Evolutionary conservation across 2,329 filamentous ascomycete species (phyloP), one percentile per base, ranked within the genome.

Genomic region (Claviceps lovelessii): DNA sequence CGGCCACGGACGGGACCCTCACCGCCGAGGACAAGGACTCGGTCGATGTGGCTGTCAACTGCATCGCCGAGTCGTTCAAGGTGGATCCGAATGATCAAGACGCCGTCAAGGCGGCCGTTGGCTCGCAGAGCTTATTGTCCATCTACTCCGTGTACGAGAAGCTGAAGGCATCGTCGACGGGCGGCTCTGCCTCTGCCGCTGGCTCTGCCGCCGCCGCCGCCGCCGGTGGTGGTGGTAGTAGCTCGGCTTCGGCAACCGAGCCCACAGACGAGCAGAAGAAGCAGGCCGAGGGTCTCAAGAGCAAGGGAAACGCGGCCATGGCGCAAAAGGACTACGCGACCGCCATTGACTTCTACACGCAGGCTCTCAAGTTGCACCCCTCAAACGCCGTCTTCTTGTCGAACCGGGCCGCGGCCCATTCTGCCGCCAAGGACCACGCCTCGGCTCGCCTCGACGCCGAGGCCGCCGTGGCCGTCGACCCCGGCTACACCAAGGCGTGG

Each of bases 141-240:
- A 94, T 98, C 73, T 98, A 94, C 78, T 83, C 83, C 66, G 90
- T 96, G 60, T 97, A 96, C 73, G 93, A 98, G 75, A 95, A 94
- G 73, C 80, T 96, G 60, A 90, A 90, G 74, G 79, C 80, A 57
- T 69, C 69, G 57, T 69, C 69, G 44, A 61, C 67, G 39, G 62
- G 67, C 35, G 61, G 70, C 15, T 64, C 75, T 53, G 71, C 77
- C 49, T 67, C 51, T 19, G 35, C 75, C 53, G 72, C 77, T 49
- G 65, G 72, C 1, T 59, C 68, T n/a, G 58, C 71, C 1, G 61
- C 66, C 17, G 56, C 67, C 28, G 61, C 65, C 53, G 57, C 65
- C 47, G 31, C 31, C 31, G n/a, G 23, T 64, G 17, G 63, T 69
- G n/a, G 23, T 64, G 17, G 63, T 69, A 51, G 63, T 69, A 51